These are phyloP conservation scores for Mucor plumbeus DNA, from an alignment of 371 early-diverging fungal species.

Conservation along the genomic window DNA sequence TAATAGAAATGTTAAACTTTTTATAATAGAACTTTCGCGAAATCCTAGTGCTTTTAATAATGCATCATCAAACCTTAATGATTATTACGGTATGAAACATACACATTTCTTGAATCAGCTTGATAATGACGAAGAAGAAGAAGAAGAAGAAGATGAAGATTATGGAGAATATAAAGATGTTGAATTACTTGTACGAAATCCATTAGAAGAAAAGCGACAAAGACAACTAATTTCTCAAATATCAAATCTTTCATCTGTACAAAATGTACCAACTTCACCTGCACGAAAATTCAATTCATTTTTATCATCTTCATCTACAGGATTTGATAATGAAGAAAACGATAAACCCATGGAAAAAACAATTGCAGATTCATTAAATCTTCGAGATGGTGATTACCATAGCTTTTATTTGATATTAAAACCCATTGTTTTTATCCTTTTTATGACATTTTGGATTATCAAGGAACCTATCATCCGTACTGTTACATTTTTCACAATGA, in stretches of 20 bases:
- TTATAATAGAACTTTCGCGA: slow-evolving; percentile 8
- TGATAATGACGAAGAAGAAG: background rate
- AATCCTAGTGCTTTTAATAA: slow-evolving; percentile 13
- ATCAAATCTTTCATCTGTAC: background rate
- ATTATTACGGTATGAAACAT: background rate
- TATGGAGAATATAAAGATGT: slow-evolving; percentile 14
- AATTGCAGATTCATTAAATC: background rate
- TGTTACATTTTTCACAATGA: slow-evolving; percentile 27
- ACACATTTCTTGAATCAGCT: background rate
- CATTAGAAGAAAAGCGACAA: slow-evolving; percentile 9
- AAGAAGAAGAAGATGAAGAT: slow-evolving; percentile 14
- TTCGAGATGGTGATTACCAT: background rate
- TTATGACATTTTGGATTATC: slow-evolving; percentile 32
- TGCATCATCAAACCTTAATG: too few relatives aligned
- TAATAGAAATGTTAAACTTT: background rate
- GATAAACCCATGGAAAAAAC: background rate
- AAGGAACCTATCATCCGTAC: slow-evolving; percentile 29
- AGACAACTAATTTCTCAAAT: slow-evolving; percentile 1
- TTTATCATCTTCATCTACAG: background rate
- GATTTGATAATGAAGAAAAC: background rate
- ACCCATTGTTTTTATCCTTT: slow-evolving; percentile 22
- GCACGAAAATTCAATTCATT: background rate
- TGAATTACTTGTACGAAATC: slow-evolving; percentile 17
- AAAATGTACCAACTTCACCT: background rate
- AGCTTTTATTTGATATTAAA: background rate